phyloP scores from a whole-genome alignment of 441 rosid species.

The Populus hybrid region DNA sequence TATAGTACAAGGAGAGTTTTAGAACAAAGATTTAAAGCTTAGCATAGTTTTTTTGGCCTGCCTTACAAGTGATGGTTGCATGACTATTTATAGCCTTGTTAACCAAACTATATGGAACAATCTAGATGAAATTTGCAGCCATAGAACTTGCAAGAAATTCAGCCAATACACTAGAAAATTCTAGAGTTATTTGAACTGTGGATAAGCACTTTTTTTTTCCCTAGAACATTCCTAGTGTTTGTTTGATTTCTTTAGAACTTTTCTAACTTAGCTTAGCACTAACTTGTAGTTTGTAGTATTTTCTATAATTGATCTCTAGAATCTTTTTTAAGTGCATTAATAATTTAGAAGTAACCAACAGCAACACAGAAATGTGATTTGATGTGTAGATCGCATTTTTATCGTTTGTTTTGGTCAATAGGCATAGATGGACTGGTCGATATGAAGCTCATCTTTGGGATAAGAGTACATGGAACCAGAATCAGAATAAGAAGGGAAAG shows the following conservation, averaged over 20 bases:
- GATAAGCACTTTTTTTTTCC: too few relatives aligned
- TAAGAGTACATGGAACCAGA: conserved; percentile 82
- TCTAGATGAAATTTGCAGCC: too few relatives aligned
- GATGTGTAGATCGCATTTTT: conserved; percentile 28
- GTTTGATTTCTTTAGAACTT: not conserved
- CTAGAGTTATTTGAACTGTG: too few relatives aligned
- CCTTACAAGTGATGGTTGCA: too few relatives aligned
- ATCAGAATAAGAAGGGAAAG: conserved; percentile 83
- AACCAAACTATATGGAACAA: too few relatives aligned
- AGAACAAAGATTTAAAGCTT: too few relatives aligned
- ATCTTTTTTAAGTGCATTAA: not conserved
- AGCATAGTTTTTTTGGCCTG: not conserved
- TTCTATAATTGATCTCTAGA: not conserved
- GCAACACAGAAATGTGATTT: not conserved
- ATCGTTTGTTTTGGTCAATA: conserved; percentile 19
- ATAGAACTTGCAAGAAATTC: too few relatives aligned
- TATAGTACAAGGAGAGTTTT: too few relatives aligned
- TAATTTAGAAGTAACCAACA: not conserved
- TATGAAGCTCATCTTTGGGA: conserved; percentile 98
- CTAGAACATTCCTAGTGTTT: not conserved
- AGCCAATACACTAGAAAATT: too few relatives aligned
- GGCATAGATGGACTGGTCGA: conserved; percentile 96
- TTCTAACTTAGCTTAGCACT: too few relatives aligned
- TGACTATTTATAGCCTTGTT: too few relatives aligned
- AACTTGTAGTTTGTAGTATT: too few relatives aligned